Base-by-base conservation (phyloP, 2,329 filamentous ascomycete genomes). In the Trichoderma guizhouense region DNA sequence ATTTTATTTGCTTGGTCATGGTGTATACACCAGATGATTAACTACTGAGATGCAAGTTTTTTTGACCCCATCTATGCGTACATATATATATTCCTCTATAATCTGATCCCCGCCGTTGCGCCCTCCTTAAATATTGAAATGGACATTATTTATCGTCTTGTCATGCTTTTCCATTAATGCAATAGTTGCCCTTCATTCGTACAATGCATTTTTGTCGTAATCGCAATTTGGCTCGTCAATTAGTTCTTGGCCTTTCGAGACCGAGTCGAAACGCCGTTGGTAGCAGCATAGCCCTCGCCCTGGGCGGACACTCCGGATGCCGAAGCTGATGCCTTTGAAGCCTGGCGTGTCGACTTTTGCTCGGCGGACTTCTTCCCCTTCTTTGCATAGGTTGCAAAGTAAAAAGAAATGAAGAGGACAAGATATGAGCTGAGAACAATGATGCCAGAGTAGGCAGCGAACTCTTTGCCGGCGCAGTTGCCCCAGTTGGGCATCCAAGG, bases 351-450 rank as follows among this genome's bases (percentile, higher is more conserved):
- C 6, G 55, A 47, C 36, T 60, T 60, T 14, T 26, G 55, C 15
- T 36, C 55, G 15, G n/a, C 7, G 15, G 26, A 18, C n/a, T 61
- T 69, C 12, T 32, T 43, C 21, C 55, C 65, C 28, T 61, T 60
- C 5, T 69, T 69, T 30, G 65, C 65, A 34, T 69, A 69, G 1
- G 62, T 84, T 69, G 90, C 90, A 76, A 93, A 86, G 86, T 94
- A 93, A 86, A 94, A 93, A 72, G 88, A 89, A 80, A 93, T 91
- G 86, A 94, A 94, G 73, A 94, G 89, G 72, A 94, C 84, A 65
- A 94, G 87, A 85, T 94, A 94, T 51, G 90, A 92, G 81, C 86
- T 91, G 77, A 94, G 85, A 77, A 94, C 93, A 75, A 86, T 87
- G 79, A 93, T 92, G 74, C 92, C 92, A 72, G 91, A 85, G 76